Conservation (phyloP, 352 stramenopile species). For the Peronospora destructor region DNA sequence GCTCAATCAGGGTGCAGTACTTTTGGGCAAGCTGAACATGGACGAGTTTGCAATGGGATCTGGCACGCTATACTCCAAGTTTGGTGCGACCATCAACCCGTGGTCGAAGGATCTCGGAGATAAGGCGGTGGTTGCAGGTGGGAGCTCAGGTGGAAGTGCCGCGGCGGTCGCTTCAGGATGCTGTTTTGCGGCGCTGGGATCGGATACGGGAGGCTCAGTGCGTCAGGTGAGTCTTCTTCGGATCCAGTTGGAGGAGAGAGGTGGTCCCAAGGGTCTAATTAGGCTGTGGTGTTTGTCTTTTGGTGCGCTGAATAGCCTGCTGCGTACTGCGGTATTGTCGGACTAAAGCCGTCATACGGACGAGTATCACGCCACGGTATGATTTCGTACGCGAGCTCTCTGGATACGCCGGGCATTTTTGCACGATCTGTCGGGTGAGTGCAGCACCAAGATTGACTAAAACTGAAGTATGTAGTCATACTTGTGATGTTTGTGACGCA, state of each 20-base stretch:
- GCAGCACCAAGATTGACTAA: neutral
- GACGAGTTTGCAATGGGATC: constrained; percentile 99
- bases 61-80: constrained; percentile 87
- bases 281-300: neutral
- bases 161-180: constrained; percentile 89
- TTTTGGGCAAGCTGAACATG: constrained; percentile 96
- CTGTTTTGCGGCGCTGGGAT: constrained; percentile 90
- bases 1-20: constrained; percentile 84
- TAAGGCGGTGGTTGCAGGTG: constrained; percentile 76
- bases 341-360: constrained; percentile 96
- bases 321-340: constrained; percentile 93
- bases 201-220: constrained; percentile 96
- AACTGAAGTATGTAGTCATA: neutral
- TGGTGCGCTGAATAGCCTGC: constrained; percentile 59
- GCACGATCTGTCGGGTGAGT: constrained; percentile 69
- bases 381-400: constrained; percentile 93
- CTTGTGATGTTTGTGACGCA: constrained; percentile 1
- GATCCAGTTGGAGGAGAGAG: neutral
- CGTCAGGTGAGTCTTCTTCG: constrained; percentile 54
- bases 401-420: constrained; percentile 95
- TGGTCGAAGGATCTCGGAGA: constrained; percentile 63
- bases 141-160: constrained; percentile 92
- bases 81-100: constrained; percentile 85
- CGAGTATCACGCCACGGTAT: constrained; percentile 94
- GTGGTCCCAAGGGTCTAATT: neutral